Conservation (phyloP, 2,329 filamentous ascomycete species). For the Sordariomycetes sp. region DNA sequence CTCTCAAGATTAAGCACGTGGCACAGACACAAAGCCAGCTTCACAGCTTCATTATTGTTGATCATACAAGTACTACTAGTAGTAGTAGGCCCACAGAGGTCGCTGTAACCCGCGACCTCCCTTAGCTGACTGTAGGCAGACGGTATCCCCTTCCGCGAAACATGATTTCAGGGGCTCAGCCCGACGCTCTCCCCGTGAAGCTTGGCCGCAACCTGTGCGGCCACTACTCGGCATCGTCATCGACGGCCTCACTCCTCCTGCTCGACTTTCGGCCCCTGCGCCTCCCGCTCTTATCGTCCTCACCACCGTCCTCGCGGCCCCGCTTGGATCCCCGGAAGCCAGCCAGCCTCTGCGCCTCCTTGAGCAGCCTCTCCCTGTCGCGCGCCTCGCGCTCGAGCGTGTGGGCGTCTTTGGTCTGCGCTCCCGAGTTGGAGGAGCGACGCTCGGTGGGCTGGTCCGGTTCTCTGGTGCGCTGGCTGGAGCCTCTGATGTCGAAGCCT, state of each 20-base stretch:
- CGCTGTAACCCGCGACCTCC: no score
- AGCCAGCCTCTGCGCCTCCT: constrained; percentile 54
- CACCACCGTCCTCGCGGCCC: constrained; percentile 33
- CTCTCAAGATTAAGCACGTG: no score
- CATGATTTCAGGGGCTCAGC: no score
- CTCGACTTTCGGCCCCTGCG: constrained; percentile 31
- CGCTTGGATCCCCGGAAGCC: constrained; percentile 39
- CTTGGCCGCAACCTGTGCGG: constrained; percentile 31
- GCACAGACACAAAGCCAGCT: no score
- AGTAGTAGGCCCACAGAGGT: no score
- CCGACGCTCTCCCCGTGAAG: no score
- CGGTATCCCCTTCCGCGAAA: no score
- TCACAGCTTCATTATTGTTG: no score
- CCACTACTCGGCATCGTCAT: constrained; percentile 39
- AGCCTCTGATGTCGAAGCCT: constrained; percentile 27
- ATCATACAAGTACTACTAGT: no score
- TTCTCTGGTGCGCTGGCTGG: constrained; percentile 8
- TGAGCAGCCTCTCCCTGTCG: constrained; percentile 56
- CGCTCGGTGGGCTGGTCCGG: constrained; percentile 26
- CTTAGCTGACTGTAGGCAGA: no score
- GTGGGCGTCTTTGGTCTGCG: constrained; percentile 44
- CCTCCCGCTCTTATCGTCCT: constrained; percentile 26
- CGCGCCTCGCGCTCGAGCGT: constrained; percentile 60
- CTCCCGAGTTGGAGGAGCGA: constrained; percentile 5
- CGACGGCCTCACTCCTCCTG: constrained; percentile 38